A percentile compares a stretch with the other conserved stretches of the same genome.
Evolutionary conservation across 441 rosid genomes (phyloP).

Genomic region (Biscutella laevigata): DNA sequence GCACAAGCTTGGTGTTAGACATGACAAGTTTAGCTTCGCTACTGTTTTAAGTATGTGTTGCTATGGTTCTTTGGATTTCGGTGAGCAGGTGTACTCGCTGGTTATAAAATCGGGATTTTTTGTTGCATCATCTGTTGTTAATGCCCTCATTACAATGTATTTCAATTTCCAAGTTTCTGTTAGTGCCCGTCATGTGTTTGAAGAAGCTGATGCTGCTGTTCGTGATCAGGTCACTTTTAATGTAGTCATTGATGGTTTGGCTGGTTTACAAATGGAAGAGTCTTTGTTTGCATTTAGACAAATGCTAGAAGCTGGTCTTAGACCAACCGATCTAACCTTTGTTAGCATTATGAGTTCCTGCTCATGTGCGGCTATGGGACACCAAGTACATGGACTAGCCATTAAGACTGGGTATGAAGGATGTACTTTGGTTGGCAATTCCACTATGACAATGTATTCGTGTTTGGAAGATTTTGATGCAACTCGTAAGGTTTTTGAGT

Average conservation of each 20-base stretch:
- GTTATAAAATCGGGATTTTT: conserved; percentile 47
- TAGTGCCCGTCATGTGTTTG: conserved; percentile 39
- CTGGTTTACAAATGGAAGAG: conserved; percentile 33
- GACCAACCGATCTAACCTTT: conserved; percentile 55
- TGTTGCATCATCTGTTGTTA: conserved; percentile 39
- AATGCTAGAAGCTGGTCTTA: conserved; percentile 40
- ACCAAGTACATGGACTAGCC: conserved; percentile 34
- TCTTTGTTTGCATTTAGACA: conserved; percentile 33
- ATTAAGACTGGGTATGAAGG: conserved; percentile 40
- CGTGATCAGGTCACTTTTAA: conserved; percentile 54
- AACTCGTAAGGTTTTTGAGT: conserved; percentile 28
- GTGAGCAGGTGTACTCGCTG: conserved; percentile 55
- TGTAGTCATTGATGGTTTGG: conserved; percentile 61
- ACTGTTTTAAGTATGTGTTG: conserved; percentile 54
- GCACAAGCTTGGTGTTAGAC: conserved; percentile 42
- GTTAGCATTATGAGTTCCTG: conserved; percentile 50
- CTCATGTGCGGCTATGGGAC: conserved; percentile 23
- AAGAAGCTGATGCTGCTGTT: conserved; percentile 34
- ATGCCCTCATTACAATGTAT: conserved; percentile 62
- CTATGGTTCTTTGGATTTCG: conserved; percentile 33
- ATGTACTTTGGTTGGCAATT: conserved; percentile 41
- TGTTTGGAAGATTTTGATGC: conserved; percentile 25
- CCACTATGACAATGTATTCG: conserved; percentile 45
- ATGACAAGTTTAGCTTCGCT: conserved; percentile 61
- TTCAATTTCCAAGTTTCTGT: conserved; percentile 31